These are phyloP conservation scores for Tolypocladium amazonense DNA, from an alignment of 2,329 filamentous ascomycete species.

Conservation along the genomic window DNA sequence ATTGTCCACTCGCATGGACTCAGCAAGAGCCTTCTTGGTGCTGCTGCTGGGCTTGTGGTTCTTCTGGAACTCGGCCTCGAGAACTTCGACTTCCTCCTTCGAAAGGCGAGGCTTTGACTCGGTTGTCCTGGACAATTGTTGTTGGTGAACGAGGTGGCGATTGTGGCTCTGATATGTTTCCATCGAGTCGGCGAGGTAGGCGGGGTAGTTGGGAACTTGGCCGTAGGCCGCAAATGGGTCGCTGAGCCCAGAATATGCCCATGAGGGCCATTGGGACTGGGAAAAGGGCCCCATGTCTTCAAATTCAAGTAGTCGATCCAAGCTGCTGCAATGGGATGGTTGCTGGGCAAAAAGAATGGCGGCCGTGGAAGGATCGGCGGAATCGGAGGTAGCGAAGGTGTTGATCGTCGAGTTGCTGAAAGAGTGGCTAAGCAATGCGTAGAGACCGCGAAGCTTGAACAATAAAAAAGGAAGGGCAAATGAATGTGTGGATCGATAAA, in stretches of 20 bases:
- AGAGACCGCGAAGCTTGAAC: neutral
- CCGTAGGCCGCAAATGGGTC: conserved; percentile 20
- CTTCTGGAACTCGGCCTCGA: conserved; percentile 52
- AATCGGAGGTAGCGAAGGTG: neutral
- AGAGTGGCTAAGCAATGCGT: conserved; percentile 1
- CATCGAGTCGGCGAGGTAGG: conserved; percentile 27
- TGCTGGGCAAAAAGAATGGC: neutral
- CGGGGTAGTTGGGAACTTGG: conserved; percentile 18
- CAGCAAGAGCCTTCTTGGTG: conserved; percentile 49
- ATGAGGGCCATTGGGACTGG: conserved; percentile 24
- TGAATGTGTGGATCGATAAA: neutral
- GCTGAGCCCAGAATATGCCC: conserved; percentile 19
- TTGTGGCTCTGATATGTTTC: conserved; percentile 26
- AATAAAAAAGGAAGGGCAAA: neutral
- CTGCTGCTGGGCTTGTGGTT: conserved; percentile 55
- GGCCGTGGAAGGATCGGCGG: neutral
- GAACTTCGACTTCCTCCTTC: conserved; percentile 47
- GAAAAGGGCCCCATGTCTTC: conserved; percentile 21
- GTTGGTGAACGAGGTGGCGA: conserved; percentile 22
- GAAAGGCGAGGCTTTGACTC: conserved; percentile 43
- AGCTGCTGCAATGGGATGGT: neutral
- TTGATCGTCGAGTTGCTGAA: neutral
- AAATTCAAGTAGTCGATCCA: neutral
- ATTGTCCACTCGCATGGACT: conserved; percentile 51
- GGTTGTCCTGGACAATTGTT: conserved; percentile 28